A percentile compares a stretch with the other conserved stretches of the same genome.
phyloP scores from a whole-genome alignment of 305 asterid species.

The Fraxinus nigra region DNA sequence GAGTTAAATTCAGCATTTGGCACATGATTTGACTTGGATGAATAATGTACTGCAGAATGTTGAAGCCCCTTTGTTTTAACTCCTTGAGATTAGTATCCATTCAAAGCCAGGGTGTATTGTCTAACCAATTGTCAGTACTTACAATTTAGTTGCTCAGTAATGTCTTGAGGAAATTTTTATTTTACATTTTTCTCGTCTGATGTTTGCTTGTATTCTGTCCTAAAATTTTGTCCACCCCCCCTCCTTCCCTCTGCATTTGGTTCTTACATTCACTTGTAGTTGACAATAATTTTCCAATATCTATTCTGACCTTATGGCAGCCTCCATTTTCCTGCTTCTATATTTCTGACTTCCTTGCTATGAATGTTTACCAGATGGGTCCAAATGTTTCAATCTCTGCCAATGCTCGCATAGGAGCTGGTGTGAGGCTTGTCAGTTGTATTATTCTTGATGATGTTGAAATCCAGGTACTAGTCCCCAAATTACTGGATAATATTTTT shows the following conservation, averaged over 20 bases:
- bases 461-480: constrained; percentile 49
- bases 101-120: not conserved
- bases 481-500: not conserved
- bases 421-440: constrained; percentile 72
- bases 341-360: constrained; percentile 2
- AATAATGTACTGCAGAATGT: not conserved
- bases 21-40: not conserved
- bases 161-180: not conserved
- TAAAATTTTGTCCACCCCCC: not conserved
- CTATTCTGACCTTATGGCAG: not conserved
- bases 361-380: constrained; percentile 52
- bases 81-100: not conserved
- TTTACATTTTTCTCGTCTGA: not conserved
- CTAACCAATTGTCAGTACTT: not conserved
- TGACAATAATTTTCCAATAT: not conserved
- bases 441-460: constrained; percentile 85
- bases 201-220: not conserved
- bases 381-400: constrained; percentile 81
- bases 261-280: not conserved
- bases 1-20: not conserved
- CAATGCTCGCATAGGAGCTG: constrained; percentile 83
- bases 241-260: not conserved
- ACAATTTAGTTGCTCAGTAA: not conserved
- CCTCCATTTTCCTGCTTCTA: not conserved
- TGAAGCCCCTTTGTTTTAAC: not conserved